Evolutionary conservation across 2,329 filamentous ascomycete species (phyloP), one percentile per base, ranked within the genome.

Genomic region (Epichloe uncinata): DNA sequence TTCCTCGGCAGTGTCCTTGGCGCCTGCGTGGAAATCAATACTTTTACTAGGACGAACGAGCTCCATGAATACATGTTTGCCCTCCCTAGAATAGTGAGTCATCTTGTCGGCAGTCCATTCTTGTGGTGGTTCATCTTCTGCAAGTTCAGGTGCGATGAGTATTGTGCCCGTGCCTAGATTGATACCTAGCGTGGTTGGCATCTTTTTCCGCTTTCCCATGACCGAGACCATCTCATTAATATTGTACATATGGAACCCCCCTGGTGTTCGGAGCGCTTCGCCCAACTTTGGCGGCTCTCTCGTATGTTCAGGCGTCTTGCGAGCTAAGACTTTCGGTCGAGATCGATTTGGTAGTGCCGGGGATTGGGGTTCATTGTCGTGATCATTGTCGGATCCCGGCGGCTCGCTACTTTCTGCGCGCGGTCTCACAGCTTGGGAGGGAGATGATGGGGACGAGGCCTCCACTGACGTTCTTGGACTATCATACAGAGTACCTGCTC

Each of bases 141-240:
- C 75, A 63, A 85, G 87, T 63, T 94, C 91, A 0, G 91, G 90
- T 0, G 89, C 86, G 58, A 98, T 87, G 67, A 95, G 82, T 57
- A 98, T 94, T 34, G 84, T 79, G 38, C 90, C 90, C 15, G 87
- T 94, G 45, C 84, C 82, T 50, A 93, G 74, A 63, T 97, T 96
- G 61, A 97, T 84, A n/a, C 91, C 91, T 37, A 97, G 68, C 0
- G 87, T 95, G n/a, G 89, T 95, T 1, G 91, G 89, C 87, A 96
- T 93, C 71, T 97, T 97, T 73, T 95, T 95, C 61, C 87, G 85
- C 72, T 95, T 95, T 50, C 91, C 91, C 81, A 95, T 90, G 42
- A 93, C 81, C n/a, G 89, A 91, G 4, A 95, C 81, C 85, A 95
- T 95, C 68, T 97, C 91, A 63, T 90, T 95, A 60, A 97, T 90